Evolutionary conservation across 2,329 filamentous ascomycete species (phyloP), one percentile per base, ranked within the genome.

Genomic region (Macrophomina tecta): DNA sequence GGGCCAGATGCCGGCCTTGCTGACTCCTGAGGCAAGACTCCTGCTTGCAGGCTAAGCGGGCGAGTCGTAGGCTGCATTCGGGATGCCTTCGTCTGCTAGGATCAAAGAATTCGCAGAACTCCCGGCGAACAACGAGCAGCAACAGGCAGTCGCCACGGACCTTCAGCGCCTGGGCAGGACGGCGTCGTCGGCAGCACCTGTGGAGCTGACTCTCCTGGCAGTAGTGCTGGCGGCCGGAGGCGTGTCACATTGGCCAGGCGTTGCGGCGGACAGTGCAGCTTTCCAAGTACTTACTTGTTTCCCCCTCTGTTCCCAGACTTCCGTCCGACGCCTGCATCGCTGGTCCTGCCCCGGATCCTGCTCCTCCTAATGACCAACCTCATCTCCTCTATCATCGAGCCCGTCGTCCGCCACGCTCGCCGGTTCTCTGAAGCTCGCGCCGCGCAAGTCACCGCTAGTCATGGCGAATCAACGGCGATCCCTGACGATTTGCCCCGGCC

Each of bases 321-420:
- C 58, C 36, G 58, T 38, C 45, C 58, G 32, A 16, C 42, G 58
- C 58, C 32, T 62, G 58, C 58, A 48, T 38, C 56, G 56, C 56
- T 34, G 56, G 18, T 32, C 40, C 34, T 32, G n/a, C 34, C 42
- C 32, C 32, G 32, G 11, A 38, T 40, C 58, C 52, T 65, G 18
- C 51, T 34, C 42, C 45, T 58, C 63, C 63, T 65, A 65, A 79
- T 80, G 78, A 80, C 74, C 71, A 71, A 65, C 69, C 69, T 79
- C 65, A 73, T 81, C 49, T 77, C 77, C 56, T 78, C 77, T 65
- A 73, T 80, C 70, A 74, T 80, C 69, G 77, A 78, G 56, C 78
- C 78, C 49, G 76, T 79, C 42, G 75, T 79, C 68, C 76, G 78
- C 49, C 77, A 78, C 68, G 77, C 76, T 18, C 76, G 78, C 36